A percentile compares a stretch with the other conserved stretches of the same genome.
phyloP scores from a whole-genome alignment of 345 rosid genomes.

The Salix exigua region DNA sequence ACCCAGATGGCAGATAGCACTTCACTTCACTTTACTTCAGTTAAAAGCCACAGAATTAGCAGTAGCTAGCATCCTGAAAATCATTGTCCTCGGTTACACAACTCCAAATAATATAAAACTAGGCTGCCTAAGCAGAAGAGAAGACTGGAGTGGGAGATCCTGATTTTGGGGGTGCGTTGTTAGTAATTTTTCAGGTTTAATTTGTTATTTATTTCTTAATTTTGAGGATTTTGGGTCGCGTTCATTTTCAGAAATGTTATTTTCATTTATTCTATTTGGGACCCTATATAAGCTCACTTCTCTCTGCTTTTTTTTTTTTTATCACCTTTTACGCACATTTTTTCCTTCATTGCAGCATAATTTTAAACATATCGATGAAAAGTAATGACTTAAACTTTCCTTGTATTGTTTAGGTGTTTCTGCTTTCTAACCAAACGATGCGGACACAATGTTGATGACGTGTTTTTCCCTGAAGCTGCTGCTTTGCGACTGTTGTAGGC shows the following conservation, averaged over 20 bases:
- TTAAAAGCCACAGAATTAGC: neutral
- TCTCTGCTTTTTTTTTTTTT: too few species aligned
- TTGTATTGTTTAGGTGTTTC: slow-evolving; percentile 1
- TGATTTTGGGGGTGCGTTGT: neutral
- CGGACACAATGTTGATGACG: neutral
- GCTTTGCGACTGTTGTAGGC: neutral
- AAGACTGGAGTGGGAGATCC: neutral
- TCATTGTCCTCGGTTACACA: neutral
- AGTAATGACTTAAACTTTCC: neutral
- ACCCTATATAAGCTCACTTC: too few species aligned
- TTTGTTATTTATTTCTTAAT: neutral
- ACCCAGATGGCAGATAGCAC: neutral
- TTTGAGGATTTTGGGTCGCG: neutral
- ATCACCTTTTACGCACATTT: neutral
- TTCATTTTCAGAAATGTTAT: too few species aligned
- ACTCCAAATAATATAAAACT: neutral
- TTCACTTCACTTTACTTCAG: neutral
- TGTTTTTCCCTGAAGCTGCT: neutral
- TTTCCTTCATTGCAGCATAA: neutral
- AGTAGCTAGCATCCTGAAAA: too few species aligned
- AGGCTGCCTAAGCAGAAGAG: neutral
- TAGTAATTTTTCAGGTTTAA: neutral
- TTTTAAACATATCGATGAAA: neutral
- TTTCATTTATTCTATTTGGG: too few species aligned
- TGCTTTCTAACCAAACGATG: neutral